These are phyloP conservation scores for Rutstroemia sydowiana DNA, from an alignment of 2,329 filamentous ascomycete genomes.

Conservation along the genomic window DNA sequence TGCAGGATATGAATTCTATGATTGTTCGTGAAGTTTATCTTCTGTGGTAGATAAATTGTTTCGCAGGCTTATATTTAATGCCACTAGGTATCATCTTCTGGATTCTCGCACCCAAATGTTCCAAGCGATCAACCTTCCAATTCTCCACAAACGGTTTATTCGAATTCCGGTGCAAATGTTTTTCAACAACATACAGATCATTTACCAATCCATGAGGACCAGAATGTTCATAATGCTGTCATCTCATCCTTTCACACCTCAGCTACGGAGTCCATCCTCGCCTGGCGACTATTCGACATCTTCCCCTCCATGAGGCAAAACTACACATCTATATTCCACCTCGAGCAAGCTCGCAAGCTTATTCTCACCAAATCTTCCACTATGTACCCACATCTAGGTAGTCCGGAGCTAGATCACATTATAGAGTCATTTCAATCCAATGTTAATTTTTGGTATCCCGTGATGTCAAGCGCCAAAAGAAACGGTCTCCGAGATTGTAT, in stretches of 20 bases:
- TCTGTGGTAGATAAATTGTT: background rate
- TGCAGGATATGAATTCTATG: conserved; percentile 36
- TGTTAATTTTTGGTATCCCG: conserved; percentile 48
- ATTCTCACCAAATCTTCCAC: conserved; percentile 31
- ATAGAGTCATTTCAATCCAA: conserved; percentile 38
- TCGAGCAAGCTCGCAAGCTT: conserved; percentile 38
- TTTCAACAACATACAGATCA: background rate
- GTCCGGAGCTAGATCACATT: conserved; percentile 36
- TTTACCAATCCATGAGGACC: background rate
- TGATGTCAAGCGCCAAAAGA: conserved; percentile 37
- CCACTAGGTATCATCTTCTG: conserved; percentile 1
- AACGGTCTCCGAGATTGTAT: background rate
- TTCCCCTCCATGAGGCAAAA: conserved; percentile 38
- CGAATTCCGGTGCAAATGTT: background rate
- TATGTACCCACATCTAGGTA: conserved; percentile 37
- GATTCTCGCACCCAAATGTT: background rate
- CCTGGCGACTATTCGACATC: conserved; percentile 43
- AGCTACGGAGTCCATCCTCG: conserved; percentile 43
- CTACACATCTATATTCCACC: conserved; percentile 39
- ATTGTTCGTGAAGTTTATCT: conserved; percentile 1
- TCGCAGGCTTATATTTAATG: background rate
- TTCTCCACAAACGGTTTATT: background rate
- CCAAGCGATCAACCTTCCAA: background rate
- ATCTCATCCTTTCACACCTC: conserved; percentile 44
- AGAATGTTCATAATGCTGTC: conserved; percentile 36